Percentiles rank a stretch among this genome's conserved stretches.
These are phyloP conservation scores for Umbelopsis vinacea DNA, from an alignment of 192 early-diverging fungal genomes.

Conservation along the genomic window DNA sequence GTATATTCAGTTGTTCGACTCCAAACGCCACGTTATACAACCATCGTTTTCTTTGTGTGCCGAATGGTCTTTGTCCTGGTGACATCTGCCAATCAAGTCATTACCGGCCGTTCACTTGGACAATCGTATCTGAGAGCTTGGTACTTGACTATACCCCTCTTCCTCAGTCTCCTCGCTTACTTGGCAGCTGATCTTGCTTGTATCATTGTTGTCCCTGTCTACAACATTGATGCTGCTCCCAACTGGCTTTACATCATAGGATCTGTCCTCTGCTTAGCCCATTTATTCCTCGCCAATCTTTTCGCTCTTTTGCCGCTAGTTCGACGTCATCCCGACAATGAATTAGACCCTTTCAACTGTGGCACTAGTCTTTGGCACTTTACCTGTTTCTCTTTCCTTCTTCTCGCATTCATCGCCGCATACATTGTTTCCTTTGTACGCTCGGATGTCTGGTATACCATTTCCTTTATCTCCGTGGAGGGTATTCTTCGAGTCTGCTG, in stretches of 20 bases:
- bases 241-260: conserved; percentile 1
- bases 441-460: conserved; percentile 14
- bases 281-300: neutral
- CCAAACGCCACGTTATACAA: neutral
- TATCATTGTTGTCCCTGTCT: conserved; percentile 2
- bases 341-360: conserved; percentile 16
- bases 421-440: conserved; percentile 18
- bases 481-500: conserved; percentile 16
- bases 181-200: conserved; percentile 11
- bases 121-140: neutral
- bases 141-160: neutral
- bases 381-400: conserved; percentile 7
- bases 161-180: conserved; percentile 1
- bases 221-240: conserved; percentile 17
- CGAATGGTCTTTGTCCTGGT: conserved; percentile 11
- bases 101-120: conserved; percentile 1
- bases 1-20: conserved; percentile 7
- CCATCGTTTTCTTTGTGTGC: conserved; percentile 9
- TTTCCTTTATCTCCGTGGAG: conserved; percentile 13
- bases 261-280: conserved; percentile 2
- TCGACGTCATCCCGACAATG: neutral
- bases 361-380: conserved; percentile 12
- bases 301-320: conserved; percentile 11
- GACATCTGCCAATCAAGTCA: conserved; percentile 13
- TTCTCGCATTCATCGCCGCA: neutral